Conservation (phyloP, 225 moss, liverwort and hornwort species). For the Pseudisothecium myosuroides region DNA sequence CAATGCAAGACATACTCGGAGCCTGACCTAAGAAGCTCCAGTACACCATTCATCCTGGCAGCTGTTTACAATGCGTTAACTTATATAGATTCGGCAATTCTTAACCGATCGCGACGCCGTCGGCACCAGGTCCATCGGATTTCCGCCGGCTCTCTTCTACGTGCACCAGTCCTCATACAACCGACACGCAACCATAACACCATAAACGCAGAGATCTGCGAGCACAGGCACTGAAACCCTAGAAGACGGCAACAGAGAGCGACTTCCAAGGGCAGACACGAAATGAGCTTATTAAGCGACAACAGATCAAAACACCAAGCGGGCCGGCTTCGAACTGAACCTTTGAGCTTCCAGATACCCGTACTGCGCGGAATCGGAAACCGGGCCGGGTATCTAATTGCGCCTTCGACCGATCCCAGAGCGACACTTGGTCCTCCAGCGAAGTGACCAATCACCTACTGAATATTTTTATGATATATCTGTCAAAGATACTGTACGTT, state of each 20-base stretch:
- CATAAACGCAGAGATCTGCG: background rate
- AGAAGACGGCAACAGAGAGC: background rate
- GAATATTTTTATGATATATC: background rate
- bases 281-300: background rate
- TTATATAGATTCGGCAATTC: background rate
- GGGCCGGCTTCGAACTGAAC: background rate
- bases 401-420: background rate
- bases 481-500: too few relatives aligned
- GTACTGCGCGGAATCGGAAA: too few relatives aligned
- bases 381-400: background rate
- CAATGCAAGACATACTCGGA: background rate
- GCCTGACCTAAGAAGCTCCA: background rate
- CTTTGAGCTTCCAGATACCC: background rate
- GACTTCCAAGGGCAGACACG: background rate
- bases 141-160: background rate
- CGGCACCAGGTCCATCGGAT: conserved; percentile 22
- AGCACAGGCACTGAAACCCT: background rate
- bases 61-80: background rate
- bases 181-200: background rate
- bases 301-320: background rate
- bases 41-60: conserved; percentile 1
- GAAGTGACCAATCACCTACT: background rate
- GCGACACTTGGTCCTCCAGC: background rate
- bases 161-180: background rate
- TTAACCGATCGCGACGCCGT: background rate